Base-by-base conservation (phyloP, 495 filamentous ascomycete species). In the Amphirosellinia nigrospora region DNA sequence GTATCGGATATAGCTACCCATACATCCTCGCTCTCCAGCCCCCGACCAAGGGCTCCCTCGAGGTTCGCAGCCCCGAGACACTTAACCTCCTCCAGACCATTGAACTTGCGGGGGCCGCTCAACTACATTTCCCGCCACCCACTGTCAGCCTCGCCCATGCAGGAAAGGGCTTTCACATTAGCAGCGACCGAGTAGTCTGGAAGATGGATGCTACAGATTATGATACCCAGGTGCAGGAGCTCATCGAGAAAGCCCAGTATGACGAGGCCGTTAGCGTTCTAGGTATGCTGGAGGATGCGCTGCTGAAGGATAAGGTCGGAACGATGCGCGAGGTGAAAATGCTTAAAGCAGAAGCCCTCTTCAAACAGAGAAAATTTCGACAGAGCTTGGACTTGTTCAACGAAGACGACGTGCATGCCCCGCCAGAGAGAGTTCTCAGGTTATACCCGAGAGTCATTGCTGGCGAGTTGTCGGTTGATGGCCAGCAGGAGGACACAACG, bases 161-260 rank as follows among this genome's bases (percentile, higher is more conserved):
- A 0, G 96, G 94, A 0, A 98, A 98, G 79, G 93, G 94, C 0
- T 98, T 98, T 73, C 86, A 97, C 62, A 94, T 98, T 21, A 86
- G 89, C 8, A 97, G 94, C 72, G 94, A 98, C 39, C 86, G 94
- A 19, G 90, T 84, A 26, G 92, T 99, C 38, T 99, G 96, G 96
- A 90, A 94, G 60, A 97, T 98, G 96, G 91, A 90, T 55, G 90
- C 94, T n/a, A 86, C 92, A 52, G 92, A 94, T 64, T 99, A 99
- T 72, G 93, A 97, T 74, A 88, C 91, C 0, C 96, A 99, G 74
- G 90, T 99, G 36, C 90, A 94, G 65, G 88, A 96, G 58, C 84
- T 99, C 41, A 87, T 97, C 4, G 87, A 90, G 53, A 90, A 87
- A 62, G 91, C 87, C 7, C 89, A 88, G 72, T 89, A 94, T 53